A percentile compares a stretch with the other conserved stretches of the same genome.
Evolutionary conservation across 139 green algal species (phyloP).

Genomic region (Closterium sp.): DNA sequence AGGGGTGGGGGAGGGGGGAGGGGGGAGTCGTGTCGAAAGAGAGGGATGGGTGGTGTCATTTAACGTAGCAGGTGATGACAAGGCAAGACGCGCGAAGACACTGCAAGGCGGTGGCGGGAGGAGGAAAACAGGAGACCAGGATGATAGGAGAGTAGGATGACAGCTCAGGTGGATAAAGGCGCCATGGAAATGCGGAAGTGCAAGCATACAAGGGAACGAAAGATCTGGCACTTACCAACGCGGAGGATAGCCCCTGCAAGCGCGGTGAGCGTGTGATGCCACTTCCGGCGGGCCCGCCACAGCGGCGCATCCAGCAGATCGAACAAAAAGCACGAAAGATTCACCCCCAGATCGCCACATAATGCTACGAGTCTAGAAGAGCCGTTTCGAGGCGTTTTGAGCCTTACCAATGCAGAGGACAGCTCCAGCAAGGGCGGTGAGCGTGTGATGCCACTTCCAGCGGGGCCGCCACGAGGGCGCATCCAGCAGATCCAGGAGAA

Average conservation of each 20-base stretch:
- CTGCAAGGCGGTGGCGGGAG: no score
- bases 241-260: conserved; percentile 43
- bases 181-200: neutral
- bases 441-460: conserved; percentile 55
- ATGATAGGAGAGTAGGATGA: neutral
- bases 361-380: no score
- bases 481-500: conserved; percentile 52
- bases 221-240: conserved; percentile 11
- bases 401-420: conserved; percentile 47
- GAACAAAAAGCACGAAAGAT: conserved; percentile 51
- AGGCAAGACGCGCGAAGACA: no score
- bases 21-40: neutral
- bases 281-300: conserved; percentile 54
- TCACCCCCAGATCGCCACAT: conserved; percentile 49
- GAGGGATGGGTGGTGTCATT: no score
- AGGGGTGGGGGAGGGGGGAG: neutral
- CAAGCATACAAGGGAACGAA: neutral
- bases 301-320: conserved; percentile 49
- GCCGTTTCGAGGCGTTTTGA: neutral
- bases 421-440: conserved; percentile 28
- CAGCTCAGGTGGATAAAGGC: neutral
- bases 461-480: conserved; percentile 51
- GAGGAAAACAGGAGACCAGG: no score
- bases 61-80: no score
- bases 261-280: conserved; percentile 42